Evolutionary conservation across 768 basidiomycete species (phyloP).

Genomic region (Saitozyma sp.): DNA sequence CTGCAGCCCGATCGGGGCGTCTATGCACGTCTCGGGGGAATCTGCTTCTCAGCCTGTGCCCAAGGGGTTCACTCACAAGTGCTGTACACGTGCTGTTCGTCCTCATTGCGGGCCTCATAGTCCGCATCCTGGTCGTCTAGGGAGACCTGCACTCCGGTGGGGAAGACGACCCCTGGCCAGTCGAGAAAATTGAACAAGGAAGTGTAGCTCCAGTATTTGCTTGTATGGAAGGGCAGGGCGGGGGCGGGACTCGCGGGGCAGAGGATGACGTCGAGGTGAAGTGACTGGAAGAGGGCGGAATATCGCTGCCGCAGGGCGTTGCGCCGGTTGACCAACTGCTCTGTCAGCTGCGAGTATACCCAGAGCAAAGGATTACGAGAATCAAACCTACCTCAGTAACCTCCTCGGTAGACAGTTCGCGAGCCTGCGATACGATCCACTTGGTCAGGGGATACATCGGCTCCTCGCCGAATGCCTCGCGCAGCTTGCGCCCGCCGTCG

Average conservation of each 20-base stretch:
- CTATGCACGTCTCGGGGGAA: slow-evolving; percentile 1
- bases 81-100: too few species aligned
- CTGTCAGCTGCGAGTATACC: not conserved
- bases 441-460: slow-evolving; percentile 33
- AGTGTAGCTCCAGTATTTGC: slow-evolving; percentile 41
- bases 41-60: not conserved
- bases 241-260: slow-evolving; percentile 26
- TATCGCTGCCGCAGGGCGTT: slow-evolving; percentile 17
- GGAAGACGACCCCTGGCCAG: slow-evolving; percentile 39
- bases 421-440: slow-evolving; percentile 24
- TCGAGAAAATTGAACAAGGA: slow-evolving; percentile 44
- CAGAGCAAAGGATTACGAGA: not conserved
- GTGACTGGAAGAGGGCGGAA: slow-evolving; percentile 10
- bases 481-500: slow-evolving; percentile 22
- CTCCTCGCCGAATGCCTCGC: slow-evolving; percentile 19
- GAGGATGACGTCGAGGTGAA: slow-evolving; percentile 32
- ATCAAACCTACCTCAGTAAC: slow-evolving; percentile 16
- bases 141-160: slow-evolving; percentile 25
- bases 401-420: slow-evolving; percentile 8
- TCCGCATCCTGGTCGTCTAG: slow-evolving; percentile 13
- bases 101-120: too few species aligned
- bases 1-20: slow-evolving; percentile 11
- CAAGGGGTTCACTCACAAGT: too few species aligned
- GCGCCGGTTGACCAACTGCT: slow-evolving; percentile 21
- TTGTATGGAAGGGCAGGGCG: slow-evolving; percentile 25